Conservation (phyloP, 2,329 filamentous ascomycete genomes). For the Leptographium radiaticola region DNA sequence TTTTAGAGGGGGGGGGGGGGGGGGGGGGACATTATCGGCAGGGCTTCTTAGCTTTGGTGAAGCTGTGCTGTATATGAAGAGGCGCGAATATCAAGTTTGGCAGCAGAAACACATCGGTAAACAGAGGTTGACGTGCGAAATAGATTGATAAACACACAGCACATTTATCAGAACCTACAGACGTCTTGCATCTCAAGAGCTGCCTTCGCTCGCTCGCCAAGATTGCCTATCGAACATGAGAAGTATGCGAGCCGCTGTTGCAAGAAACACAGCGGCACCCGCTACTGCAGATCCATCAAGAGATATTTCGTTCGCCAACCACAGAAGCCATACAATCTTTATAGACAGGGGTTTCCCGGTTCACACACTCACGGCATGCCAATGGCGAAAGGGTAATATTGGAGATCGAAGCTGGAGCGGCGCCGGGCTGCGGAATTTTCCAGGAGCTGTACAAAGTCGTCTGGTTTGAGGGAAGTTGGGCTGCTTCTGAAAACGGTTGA, state of each 20-base stretch:
- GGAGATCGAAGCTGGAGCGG: background rate
- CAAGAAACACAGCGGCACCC: constrained; percentile 18
- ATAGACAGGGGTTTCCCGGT: constrained; percentile 21
- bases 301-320: constrained; percentile 21
- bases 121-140: too few species aligned
- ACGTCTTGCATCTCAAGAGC: constrained; percentile 36
- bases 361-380: background rate
- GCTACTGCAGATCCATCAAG: constrained; percentile 17
- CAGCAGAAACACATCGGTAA: too few species aligned
- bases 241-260: constrained; percentile 38
- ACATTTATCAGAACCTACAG: background rate
- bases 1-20: too few species aligned
- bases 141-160: too few species aligned
- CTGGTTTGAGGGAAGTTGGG: constrained; percentile 22
- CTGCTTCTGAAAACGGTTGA: background rate
- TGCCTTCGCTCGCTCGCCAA: constrained; percentile 39
- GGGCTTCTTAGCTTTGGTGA: too few species aligned
- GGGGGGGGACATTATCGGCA: too few species aligned
- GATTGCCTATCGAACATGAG: constrained; percentile 44
- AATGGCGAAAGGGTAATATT: too few species aligned
- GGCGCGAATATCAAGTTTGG: too few species aligned
- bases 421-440: constrained; percentile 26
- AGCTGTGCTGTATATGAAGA: too few species aligned
- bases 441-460: constrained; percentile 48
- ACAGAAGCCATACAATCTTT: constrained; percentile 35